Base-by-base conservation (phyloP, 768 basidiomycete genomes). In the Tulasnella sp. region DNA sequence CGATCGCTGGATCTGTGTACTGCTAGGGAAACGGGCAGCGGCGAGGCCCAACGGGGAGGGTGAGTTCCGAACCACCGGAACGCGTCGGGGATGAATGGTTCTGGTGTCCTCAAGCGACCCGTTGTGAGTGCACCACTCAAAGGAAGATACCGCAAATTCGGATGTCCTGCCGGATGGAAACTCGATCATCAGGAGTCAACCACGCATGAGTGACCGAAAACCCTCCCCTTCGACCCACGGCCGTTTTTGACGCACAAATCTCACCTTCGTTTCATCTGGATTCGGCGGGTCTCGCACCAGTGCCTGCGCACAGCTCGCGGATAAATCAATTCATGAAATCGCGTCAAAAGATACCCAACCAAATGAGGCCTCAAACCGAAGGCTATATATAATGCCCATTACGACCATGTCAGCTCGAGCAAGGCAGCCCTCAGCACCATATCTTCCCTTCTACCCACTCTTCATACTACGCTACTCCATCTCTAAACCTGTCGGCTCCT, bases 221-320 rank as follows among this genome's bases (percentile, higher is more conserved):
- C 58, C 29, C 58, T 64, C 58, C 58, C 58, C 58, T 64, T 64
- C 58, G 31, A 64, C 58, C 58, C 58, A 64, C 58, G 58, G 58
- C 58, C 58, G 58, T 64, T n/a, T n/a, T 49, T 64, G 58, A 64
- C 58, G 58, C 58, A 34, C 58, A 9, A 64, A 64, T 34, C 58
- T 64, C 58, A 64, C 58, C 58, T 64, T 64, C 58, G 58, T 64
- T 64, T 64, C 58, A 64, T 64, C 58, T 64, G 58, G 58, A 64
- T 29, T 64, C 58, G 58, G 58, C 58, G 58, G 58, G 58, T 64
- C 58, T 64, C 58, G 58, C 58, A 64, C 58, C 58, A 64, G 58
- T 25, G 5, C 58, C 58, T 64, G 31, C 58, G 31, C 25, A 64
- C 58, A 64, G 58, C 58, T 64, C 31, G 31, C 58, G 58, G 58